Base-by-base conservation (phyloP, 306 rosid species). In the Trifolium fragiferum region DNA sequence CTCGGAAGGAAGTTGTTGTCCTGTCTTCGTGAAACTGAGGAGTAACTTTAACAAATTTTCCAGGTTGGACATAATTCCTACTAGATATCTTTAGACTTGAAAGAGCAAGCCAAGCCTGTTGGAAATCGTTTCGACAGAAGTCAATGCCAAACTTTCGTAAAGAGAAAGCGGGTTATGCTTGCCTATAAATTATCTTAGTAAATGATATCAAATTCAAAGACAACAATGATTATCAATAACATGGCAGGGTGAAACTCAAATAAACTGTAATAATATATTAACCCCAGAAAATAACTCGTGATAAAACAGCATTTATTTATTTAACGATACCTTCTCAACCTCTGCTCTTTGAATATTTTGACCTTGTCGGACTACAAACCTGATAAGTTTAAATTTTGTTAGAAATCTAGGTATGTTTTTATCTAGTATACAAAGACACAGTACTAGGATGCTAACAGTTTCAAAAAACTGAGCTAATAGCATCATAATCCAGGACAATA, bases 21-120 rank as follows among this genome's bases (percentile, higher is more conserved):
- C 76, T 79, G 64, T 66, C 47, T 68, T 76, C 77, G 73, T 76
- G 68, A 87, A 54, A 44, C 54, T 9, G 51, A 38, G 78, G 55
- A 79, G 72, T 44, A 27, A 86, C 82, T 38, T 66, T 68, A 49
- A 70, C 79, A 69, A 82, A 61, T 82, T 87, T 87, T 72, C 97
- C 99, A 41, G 89, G 93, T 79, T 76, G 92, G 58, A 68, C 74
- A 68, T 88, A 88, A 62, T 68, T 83, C 85, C 86, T 82, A 72
- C 68, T 58, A 69, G 93, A 92, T 77, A 75, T 82, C 78, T 87
- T 87, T 68, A 87, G 84, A 82, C 80, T 86, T 57, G 95, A 90
- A 81, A 90, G 92, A 66, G 70, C 85, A 63, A 61, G 71, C 95
- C 96, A 94, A 47, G 92, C 97, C 99, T 94, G 89, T 78, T 18